phyloP scores from a whole-genome alignment of 306 rosid genomes.

The Glycyrrhiza uralensis region DNA sequence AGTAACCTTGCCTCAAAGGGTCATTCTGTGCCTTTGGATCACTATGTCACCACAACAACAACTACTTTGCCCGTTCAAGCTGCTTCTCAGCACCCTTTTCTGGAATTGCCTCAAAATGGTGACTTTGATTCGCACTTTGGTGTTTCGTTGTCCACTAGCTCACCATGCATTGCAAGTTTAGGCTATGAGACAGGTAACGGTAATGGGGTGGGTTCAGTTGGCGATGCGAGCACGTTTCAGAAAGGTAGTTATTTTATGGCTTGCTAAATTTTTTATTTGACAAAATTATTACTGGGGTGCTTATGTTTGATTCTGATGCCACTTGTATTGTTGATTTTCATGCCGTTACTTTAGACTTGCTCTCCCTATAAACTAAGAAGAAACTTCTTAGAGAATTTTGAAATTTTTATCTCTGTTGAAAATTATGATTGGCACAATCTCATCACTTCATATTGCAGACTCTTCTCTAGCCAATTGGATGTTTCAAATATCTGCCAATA shows the following conservation, averaged over 20 bases:
- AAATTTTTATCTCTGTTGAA: not conserved
- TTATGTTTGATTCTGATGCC: not conserved
- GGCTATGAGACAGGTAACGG: not conserved
- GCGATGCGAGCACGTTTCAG: constrained; percentile 15
- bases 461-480: too few relatives aligned
- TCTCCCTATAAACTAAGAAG: not conserved
- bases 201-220: constrained; percentile 11
- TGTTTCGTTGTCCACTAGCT: constrained; percentile 3
- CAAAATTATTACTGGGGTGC: not conserved
- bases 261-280: not conserved
- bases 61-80: not conserved
- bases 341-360: not conserved
- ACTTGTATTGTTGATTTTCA: not conserved
- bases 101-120: constrained; percentile 19
- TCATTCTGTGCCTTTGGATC: constrained; percentile 10
- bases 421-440: not conserved
- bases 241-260: constrained; percentile 35
- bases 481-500: too few relatives aligned
- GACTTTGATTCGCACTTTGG: constrained; percentile 29
- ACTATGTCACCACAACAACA: not conserved
- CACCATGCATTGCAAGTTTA: constrained; percentile 11
- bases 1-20: constrained; percentile 27
- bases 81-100: constrained; percentile 25
- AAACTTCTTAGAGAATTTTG: not conserved
- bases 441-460: not conserved